Evolutionary conservation across 2,329 filamentous ascomycete species (phyloP), one percentile per base, ranked within the genome.

Genomic region (Calonectria leucothoes): DNA sequence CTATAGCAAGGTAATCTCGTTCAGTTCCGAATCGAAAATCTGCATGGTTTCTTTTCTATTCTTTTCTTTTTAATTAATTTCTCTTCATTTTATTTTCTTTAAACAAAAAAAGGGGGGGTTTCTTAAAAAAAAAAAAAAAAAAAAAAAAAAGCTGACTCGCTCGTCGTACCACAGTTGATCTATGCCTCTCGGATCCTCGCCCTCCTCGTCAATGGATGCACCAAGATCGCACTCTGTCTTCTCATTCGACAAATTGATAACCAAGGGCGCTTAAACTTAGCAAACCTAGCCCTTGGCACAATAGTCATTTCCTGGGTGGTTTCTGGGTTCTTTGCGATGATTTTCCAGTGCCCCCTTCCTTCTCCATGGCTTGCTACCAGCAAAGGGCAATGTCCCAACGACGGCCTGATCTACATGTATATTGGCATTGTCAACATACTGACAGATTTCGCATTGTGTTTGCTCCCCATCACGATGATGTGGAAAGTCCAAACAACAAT

Each of bases 391-490:
- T 79, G 78, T 2, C 71, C 78, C 0, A 69, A 39, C 4, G 74
- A 72, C 2, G 76, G 75, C 0, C 55, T 74, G 0, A 68, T 79
- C 0, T 77, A 69, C 25, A 2, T 79, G 3, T 79, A 74, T 61
- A 79, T 77, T 14, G 49, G 78, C 0, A 23, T 71, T 35, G 72
- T 79, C 72, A 61, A 77, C 5, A 76, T 80, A 0, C 1, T 76
- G 2, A 79, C 78, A 0, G 78, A 79, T 2, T 3, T 79, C 0
- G 66, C 72, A 1, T 25, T 79, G 2, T 79, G 78, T 1, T 1
- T 74, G 1, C 35, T 79, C 1, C 78, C 78, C 0, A 74, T 79
- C 0, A 75, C 74, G 6, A 79, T 79, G 78, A 79, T 79, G 78
- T 79, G 78, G 78, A 63, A 75, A 0, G 78, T 79, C 2, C 76